Percentiles rank a stretch among this genome's conserved stretches.
Evolutionary conservation across 805 yeast genomes (phyloP).

Genomic region (Yarrowia sp.): DNA sequence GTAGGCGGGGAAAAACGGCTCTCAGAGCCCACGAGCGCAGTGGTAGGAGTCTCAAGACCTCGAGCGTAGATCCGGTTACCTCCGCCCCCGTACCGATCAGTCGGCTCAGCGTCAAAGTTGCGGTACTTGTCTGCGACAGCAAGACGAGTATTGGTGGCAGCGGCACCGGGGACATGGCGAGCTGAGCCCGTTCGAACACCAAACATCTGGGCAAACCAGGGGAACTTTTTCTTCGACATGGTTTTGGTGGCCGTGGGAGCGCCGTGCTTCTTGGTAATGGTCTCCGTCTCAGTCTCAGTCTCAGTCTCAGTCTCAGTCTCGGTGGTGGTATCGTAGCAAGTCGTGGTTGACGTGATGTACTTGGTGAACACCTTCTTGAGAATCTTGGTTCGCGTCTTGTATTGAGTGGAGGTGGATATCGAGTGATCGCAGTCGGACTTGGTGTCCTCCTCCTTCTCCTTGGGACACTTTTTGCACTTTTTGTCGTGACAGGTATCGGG

Average conservation of each 20-base stretch:
- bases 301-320: slow-evolving; percentile 9
- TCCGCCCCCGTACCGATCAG: neutral
- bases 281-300: slow-evolving; percentile 11
- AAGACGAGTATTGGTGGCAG: slow-evolving; percentile 5
- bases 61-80: slow-evolving; percentile 9
- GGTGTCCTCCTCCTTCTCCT: slow-evolving; percentile 6
- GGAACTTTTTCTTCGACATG: slow-evolving; percentile 32
- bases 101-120: neutral
- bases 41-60: neutral
- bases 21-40: slow-evolving; percentile 1
- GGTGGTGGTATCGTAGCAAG: slow-evolving; percentile 2
- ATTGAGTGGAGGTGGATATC: slow-evolving; percentile 6
- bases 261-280: slow-evolving; percentile 25
- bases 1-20: neutral
- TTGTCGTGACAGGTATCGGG: slow-evolving; percentile 17
- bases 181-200: neutral
- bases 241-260: slow-evolving; percentile 9
- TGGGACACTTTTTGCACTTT: slow-evolving; percentile 29
- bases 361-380: slow-evolving; percentile 23
- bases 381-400: slow-evolving; percentile 32
- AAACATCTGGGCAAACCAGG: slow-evolving; percentile 30
- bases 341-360: slow-evolving; percentile 19
- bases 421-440: slow-evolving; percentile 31
- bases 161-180: slow-evolving; percentile 17
- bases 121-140: slow-evolving; percentile 25